These are phyloP conservation scores for Lachancea dasiensis DNA, from an alignment of 805 yeast species.

Conservation along the genomic window DNA sequence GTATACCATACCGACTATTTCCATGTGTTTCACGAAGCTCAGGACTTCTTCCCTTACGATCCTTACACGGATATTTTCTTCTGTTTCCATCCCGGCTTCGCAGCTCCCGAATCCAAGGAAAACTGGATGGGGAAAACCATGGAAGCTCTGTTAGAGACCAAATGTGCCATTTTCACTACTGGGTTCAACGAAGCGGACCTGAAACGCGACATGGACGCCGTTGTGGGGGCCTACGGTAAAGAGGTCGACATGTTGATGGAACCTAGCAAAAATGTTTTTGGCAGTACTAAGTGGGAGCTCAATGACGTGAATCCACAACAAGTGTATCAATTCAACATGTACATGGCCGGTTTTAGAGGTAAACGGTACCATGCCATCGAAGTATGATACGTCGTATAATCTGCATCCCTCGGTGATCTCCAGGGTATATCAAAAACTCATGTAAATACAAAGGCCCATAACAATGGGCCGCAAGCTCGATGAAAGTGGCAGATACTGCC, in stretches of 20 bases:
- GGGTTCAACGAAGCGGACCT: slow-evolving; percentile 80
- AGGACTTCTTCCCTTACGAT: slow-evolving; percentile 96
- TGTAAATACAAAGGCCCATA: too few relatives aligned
- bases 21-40: slow-evolving; percentile 83
- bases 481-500: too few relatives aligned
- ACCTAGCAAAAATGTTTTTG: slow-evolving; percentile 64
- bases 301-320: slow-evolving; percentile 91
- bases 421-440: too few relatives aligned
- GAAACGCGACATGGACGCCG: slow-evolving; percentile 63
- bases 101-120: slow-evolving; percentile 70
- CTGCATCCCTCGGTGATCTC: not conserved
- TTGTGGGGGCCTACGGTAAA: slow-evolving; percentile 56
- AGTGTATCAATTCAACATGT: slow-evolving; percentile 86
- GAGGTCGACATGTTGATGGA: slow-evolving; percentile 80
- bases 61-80: slow-evolving; percentile 92
- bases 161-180: slow-evolving; percentile 86
- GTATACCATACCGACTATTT: slow-evolving; percentile 87
- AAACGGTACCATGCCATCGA: slow-evolving; percentile 87
- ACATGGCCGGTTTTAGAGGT: slow-evolving; percentile 88
- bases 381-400: too few relatives aligned
- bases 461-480: too few relatives aligned
- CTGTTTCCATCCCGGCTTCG: slow-evolving; percentile 92
- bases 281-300: slow-evolving; percentile 89
- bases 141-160: slow-evolving; percentile 84
- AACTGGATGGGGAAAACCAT: slow-evolving; percentile 88